Conservation (phyloP, 129 eudicot species). For the Escallonia herrerae region DNA sequence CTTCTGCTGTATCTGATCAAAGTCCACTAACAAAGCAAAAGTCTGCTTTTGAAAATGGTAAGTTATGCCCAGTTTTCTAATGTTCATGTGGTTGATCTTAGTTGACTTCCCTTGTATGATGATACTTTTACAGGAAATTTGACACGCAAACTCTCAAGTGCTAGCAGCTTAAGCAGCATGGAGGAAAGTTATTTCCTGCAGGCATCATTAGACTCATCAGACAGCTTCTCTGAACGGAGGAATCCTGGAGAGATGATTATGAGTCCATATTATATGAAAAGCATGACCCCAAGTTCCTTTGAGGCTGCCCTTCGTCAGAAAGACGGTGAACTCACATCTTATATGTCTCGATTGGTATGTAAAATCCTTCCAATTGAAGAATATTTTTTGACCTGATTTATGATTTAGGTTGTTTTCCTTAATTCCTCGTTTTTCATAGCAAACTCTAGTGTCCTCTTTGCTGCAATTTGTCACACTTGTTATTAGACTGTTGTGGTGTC, state of each 20-base stretch:
- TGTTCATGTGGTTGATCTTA: slow-evolving; percentile 3
- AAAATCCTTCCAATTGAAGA: background rate
- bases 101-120: background rate
- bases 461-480: background rate
- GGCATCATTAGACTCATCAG: slow-evolving; percentile 67
- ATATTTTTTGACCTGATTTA: too few relatives aligned
- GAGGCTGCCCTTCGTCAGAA: slow-evolving; percentile 86
- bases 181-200: slow-evolving; percentile 84
- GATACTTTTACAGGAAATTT: slow-evolving; percentile 44
- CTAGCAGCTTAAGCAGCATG: slow-evolving; percentile 71
- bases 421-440: too few relatives aligned
- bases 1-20: slow-evolving; percentile 43
- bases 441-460: too few relatives aligned
- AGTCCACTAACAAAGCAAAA: slow-evolving; percentile 37
- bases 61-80: background rate
- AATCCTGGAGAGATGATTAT: slow-evolving; percentile 40
- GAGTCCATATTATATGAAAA: slow-evolving; percentile 59
- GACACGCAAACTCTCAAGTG: slow-evolving; percentile 76
- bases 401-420: too few relatives aligned
- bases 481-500: too few relatives aligned
- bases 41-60: slow-evolving; percentile 61
- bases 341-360: slow-evolving; percentile 80
- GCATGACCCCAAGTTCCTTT: slow-evolving; percentile 66
- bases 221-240: slow-evolving; percentile 51
- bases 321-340: slow-evolving; percentile 95